Conservation (phyloP, 129 eudicot species). For the Smallanthus sonchifolius region DNA sequence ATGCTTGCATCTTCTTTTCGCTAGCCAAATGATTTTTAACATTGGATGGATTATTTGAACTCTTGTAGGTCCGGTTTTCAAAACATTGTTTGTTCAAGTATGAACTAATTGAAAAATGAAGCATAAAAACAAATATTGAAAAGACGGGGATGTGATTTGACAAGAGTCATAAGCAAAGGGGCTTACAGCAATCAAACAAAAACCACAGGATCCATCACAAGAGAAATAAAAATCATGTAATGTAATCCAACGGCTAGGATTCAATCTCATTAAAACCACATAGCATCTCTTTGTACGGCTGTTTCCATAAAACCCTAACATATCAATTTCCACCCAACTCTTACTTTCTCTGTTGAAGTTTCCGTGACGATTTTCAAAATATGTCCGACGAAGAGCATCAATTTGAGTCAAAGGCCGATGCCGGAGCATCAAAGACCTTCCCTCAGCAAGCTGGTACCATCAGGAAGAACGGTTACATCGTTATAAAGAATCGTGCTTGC, state of each 20-base stretch:
- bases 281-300: slow-evolving; percentile 21
- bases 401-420: slow-evolving; percentile 64
- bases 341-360: neutral
- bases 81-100: neutral
- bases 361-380: neutral
- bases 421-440: slow-evolving; percentile 55
- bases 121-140: neutral
- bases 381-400: slow-evolving; percentile 86
- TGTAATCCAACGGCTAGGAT: neutral
- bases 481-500: slow-evolving; percentile 48
- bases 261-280: neutral
- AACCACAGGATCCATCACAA: neutral
- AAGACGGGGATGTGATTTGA: neutral
- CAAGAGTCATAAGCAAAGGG: neutral
- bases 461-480: slow-evolving; percentile 41
- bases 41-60: neutral
- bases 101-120: neutral
- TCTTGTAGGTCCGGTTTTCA: neutral
- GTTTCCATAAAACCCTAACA: slow-evolving; percentile 23
- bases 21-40: neutral
- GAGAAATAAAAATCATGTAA: neutral
- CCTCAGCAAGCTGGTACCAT: slow-evolving; percentile 56
- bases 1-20: neutral
- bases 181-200: neutral
- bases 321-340: neutral